Conservation (phyloP, 2,329 filamentous ascomycete species). For the Coleophoma cylindrospora region DNA sequence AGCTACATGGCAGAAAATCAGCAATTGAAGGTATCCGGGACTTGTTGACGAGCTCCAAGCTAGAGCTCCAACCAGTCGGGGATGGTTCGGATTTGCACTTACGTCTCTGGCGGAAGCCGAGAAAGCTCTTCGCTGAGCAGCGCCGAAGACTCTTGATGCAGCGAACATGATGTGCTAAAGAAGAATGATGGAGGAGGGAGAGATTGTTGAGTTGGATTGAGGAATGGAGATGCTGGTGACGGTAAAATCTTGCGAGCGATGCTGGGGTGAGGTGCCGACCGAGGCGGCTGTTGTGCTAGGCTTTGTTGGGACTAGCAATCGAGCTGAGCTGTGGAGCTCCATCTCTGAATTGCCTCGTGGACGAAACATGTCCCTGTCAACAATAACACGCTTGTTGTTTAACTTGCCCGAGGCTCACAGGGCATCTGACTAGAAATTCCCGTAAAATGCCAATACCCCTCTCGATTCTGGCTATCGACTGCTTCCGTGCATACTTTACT, state of each 20-base stretch:
- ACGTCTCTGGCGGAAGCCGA: slow-evolving; percentile 76
- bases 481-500: too few relatives aligned
- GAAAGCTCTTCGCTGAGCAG: slow-evolving; percentile 73
- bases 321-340: too few relatives aligned
- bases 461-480: too few relatives aligned
- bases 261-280: not conserved
- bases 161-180: slow-evolving; percentile 62
- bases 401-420: too few relatives aligned
- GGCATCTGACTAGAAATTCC: too few relatives aligned
- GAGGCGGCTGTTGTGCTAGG: not conserved
- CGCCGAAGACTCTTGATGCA: slow-evolving; percentile 50
- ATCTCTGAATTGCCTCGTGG: too few relatives aligned
- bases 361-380: too few relatives aligned
- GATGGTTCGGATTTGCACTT: slow-evolving; percentile 28
- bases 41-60: not conserved
- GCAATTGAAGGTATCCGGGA: slow-evolving; percentile 9
- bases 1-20: slow-evolving; percentile 51
- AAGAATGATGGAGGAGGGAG: slow-evolving; percentile 8
- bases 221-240: not conserved
- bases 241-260: not conserved
- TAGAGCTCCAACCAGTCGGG: not conserved
- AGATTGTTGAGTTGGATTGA: not conserved
- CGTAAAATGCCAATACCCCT: too few relatives aligned
- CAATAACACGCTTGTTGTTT: too few relatives aligned
- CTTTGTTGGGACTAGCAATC: too few relatives aligned